A percentile compares a stretch with the other conserved stretches of the same genome.
Evolutionary conservation across 2,329 filamentous ascomycete species (phyloP).

Genomic region (Botrytis cinerea): DNA sequence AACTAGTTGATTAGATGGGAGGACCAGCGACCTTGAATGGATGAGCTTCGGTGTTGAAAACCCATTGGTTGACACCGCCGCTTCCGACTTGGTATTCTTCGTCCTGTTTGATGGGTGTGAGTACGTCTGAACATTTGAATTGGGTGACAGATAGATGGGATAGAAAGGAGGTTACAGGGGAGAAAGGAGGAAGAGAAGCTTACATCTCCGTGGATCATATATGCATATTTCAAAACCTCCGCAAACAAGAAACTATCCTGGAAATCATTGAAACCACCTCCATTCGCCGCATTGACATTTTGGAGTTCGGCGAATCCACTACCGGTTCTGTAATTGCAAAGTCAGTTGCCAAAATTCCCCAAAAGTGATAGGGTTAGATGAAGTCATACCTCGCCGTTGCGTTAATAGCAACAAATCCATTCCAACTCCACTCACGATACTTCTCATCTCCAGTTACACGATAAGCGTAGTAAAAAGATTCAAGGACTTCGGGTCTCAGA

Average conservation of each 20-base stretch:
- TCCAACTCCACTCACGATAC: constrained; percentile 85
- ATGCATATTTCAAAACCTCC: constrained; percentile 83
- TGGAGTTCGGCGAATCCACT: constrained; percentile 67
- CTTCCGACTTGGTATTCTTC: constrained; percentile 55
- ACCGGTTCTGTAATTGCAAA: constrained; percentile 47
- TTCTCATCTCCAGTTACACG: constrained; percentile 71
- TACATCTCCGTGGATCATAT: constrained; percentile 56
- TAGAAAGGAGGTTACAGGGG: too few species aligned
- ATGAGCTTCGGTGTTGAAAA: constrained; percentile 68
- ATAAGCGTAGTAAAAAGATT: constrained; percentile 86
- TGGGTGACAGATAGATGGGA: neutral
- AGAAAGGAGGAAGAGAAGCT: constrained; percentile 22
- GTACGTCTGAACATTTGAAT: neutral
- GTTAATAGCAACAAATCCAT: constrained; percentile 71
- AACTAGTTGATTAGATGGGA: constrained; percentile 29
- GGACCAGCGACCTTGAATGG: constrained; percentile 51
- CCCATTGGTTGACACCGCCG: constrained; percentile 55
- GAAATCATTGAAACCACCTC: constrained; percentile 65
- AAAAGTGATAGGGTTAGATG: neutral
- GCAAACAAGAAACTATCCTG: constrained; percentile 90
- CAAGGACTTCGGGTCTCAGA: constrained; percentile 78
- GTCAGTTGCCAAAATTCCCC: neutral
- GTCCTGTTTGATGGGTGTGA: constrained; percentile 35
- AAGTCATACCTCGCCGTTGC: constrained; percentile 48
- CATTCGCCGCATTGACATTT: constrained; percentile 64